Evolutionary conservation across 116 monocot genomes (phyloP), one percentile per base, ranked within the genome.

Genomic region (Iris pallida): DNA sequence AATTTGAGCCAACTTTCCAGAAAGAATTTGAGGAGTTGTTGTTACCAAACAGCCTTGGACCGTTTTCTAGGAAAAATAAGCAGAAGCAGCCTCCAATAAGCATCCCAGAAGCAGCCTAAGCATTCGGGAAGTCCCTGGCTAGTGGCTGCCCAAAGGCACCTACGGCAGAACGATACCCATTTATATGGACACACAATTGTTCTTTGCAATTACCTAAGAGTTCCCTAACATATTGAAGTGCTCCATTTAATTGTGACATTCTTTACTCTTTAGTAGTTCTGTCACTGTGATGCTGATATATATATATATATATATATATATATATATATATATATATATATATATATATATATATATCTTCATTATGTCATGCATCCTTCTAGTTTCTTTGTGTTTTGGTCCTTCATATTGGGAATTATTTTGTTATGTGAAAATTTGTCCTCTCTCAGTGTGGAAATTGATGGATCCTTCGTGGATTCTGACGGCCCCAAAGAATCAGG

Each of bases 401-500:
- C 11, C 53, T 68, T 68, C 53, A 53, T 68, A 43, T 63, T 49
- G n/a, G 13, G 4, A 42, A 20, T 14, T 57, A 17, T 47, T 46
- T 71, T 71, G 16, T 63, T 53, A 20, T 53, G 42, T 8, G 51
- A 10, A 10, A 10, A 10, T 47, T 30, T 3, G 30, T 30, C 46
- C 60, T 54, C 53, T 65, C 41, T 42, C 80, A 89, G 85, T 61
- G 69, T 80, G 68, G 82, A 77, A 55, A 75, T 75, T 18, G 71
- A 80, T 74, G 64, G 70, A 63, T 75, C 82, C 42, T 70, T 76
- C 59, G 71, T 64, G 52, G 82, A 80, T 61, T 69, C 75, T 60
- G 74, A 83, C 62, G 71, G 68, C 7, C 20, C 59, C 4, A 80
- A 89, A 69, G 89, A 85, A 55, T 47, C 75, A 55, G 69, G 66